These are phyloP conservation scores for Coemansia sp. DNA, from an alignment of 192 early-diverging fungal species.

Conservation along the genomic window DNA sequence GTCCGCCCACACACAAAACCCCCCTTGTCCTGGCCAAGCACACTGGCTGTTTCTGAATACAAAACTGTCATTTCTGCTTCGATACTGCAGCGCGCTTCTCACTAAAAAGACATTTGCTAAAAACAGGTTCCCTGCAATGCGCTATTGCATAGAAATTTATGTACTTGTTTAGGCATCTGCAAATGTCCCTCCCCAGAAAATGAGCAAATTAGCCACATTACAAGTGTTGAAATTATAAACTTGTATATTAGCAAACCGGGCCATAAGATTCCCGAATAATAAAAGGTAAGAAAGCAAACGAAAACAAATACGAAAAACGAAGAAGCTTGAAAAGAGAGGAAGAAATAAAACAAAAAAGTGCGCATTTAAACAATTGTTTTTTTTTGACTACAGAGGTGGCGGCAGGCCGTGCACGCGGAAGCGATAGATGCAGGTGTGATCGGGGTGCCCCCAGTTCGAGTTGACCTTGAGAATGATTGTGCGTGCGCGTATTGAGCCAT, in stretches of 20 bases:
- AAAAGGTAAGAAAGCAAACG: neutral
- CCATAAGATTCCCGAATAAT: neutral
- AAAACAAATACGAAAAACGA: neutral
- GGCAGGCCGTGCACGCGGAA: constrained; percentile 68
- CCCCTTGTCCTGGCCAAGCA: neutral
- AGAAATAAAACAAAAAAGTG: constrained; percentile 1
- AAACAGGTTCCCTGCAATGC: neutral
- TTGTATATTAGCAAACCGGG: too few relatives aligned
- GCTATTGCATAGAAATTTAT: neutral
- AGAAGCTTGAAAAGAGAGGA: neutral
- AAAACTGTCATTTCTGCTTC: neutral
- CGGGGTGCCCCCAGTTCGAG: constrained; percentile 72
- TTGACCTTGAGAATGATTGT: constrained; percentile 62
- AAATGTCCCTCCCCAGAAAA: too few relatives aligned
- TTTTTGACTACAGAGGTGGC: constrained; percentile 7
- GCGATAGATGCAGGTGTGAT: constrained; percentile 76
- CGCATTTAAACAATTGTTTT: neutral
- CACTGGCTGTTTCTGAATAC: neutral
- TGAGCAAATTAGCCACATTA: too few relatives aligned
- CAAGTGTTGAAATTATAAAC: too few relatives aligned
- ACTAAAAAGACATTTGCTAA: neutral
- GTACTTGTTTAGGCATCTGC: neutral
- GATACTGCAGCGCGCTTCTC: neutral
- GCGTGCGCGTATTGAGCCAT: constrained; percentile 51
- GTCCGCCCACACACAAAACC: too few relatives aligned